Base-by-base conservation (phyloP, 352 stramenopile species). In the Phytophthora cactorum region DNA sequence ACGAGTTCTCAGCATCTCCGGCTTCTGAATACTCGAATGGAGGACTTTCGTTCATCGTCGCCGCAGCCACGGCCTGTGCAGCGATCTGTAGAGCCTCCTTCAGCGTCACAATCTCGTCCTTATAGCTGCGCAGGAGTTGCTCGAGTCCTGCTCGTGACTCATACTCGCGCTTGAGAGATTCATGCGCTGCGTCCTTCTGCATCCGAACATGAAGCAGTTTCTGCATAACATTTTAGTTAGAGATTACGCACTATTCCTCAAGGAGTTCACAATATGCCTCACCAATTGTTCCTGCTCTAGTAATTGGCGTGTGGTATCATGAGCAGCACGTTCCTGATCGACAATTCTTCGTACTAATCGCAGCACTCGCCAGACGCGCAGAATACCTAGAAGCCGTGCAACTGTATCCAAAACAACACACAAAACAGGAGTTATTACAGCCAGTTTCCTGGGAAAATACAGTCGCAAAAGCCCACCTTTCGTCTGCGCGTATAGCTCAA, bases 1-100 rank as follows among this genome's bases (percentile, higher is more conserved):
- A 59, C 22, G 54, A 44, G 17, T 2, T 17, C 12, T 52, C 59
- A 5, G 25, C 28, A 15, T 43, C 25, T 50, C 22, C 63, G 52
- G 32, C 9, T 15, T 67, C 55, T 39, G 27, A 22, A 41, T 46
- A 27, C 9, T 49, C 32, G 47, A 7, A 38, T 10, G 29, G 17
- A 57, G 22, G 4, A 38, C 7, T 63, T 31, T 64, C 32, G 3
- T 12, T 6, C 53, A 85, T 73, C 31, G 69, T 70, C 4, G 72
- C 75, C 44, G 85, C 68, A 0, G 79, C 76, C n/a, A 91, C 78
- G 2, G 82, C 80, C 32, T 83, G 68, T 1, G 86, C 83, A 17
- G 83, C 83, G 45, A 92, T 93, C 45, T 85, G 75, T 17, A 93
- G 77, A 9, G 86, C 86, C 52, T 93, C 86, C 49, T 90, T 89